Conservation (phyloP, 225 moss, liverwort and hornwort species). For the Physcomitrellopsis africana region DNA sequence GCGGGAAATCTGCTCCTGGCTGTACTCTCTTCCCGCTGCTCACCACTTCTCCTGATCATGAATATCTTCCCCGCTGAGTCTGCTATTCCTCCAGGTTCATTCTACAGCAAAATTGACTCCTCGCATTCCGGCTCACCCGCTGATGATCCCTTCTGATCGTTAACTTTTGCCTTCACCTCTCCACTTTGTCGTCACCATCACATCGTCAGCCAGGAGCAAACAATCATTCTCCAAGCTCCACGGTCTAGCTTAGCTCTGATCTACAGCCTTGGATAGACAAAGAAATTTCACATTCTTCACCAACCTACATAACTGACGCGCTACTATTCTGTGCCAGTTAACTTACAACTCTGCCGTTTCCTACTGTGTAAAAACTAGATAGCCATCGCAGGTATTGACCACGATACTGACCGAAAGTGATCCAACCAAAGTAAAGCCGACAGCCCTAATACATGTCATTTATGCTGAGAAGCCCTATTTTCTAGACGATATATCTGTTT, state of each 20-base stretch:
- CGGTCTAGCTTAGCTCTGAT: conserved; percentile 40
- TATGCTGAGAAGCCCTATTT: conserved; percentile 12
- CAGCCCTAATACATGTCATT: conserved; percentile 10
- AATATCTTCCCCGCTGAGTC: no score
- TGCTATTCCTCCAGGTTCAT: no score
- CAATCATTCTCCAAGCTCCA: no score
- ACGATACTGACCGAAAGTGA: conserved; percentile 26
- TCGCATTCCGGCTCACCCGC: no score
- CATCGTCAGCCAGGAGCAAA: no score
- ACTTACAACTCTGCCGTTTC: conserved; percentile 35
- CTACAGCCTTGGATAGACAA: conserved; percentile 30
- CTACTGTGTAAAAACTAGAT: conserved; percentile 35
- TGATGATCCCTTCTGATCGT: no score
- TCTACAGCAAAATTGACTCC: no score
- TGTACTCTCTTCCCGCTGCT: no score
- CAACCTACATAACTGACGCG: conserved; percentile 27
- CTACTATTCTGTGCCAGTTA: conserved; percentile 12
- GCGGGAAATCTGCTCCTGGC: no score
- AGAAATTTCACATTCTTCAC: conserved; percentile 38
- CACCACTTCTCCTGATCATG: no score
- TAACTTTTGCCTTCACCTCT: no score
- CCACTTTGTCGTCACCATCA: no score
- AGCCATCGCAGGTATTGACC: conserved; percentile 30
- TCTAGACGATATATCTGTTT: conserved; percentile 76
- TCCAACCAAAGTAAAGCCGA: conserved; percentile 40